Evolutionary conservation across 331 rosid genomes (phyloP).

Genomic region (Dryas integrifolia): DNA sequence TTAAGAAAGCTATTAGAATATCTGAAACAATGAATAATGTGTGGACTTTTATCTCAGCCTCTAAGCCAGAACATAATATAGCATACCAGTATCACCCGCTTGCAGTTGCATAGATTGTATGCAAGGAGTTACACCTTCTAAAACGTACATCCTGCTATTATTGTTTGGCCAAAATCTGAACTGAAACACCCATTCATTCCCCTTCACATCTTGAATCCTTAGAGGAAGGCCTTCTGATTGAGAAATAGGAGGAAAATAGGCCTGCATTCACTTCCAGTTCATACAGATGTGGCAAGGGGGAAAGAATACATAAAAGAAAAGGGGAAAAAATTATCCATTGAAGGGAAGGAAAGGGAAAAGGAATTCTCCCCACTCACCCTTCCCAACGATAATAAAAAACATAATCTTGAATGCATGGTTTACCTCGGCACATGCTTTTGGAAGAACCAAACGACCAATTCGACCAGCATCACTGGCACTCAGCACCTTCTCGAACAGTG

Average conservation of each 20-base stretch:
- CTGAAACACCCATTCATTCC: conserved; percentile 96
- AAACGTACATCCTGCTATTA: conserved; percentile 97
- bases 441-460: conserved; percentile 98
- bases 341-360: neutral
- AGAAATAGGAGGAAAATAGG: conserved; percentile 83
- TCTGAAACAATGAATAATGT: neutral
- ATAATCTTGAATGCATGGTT: conserved; percentile 10
- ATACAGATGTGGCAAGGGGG: conserved; percentile 5
- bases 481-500: conserved; percentile 91
- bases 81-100: conserved; percentile 97
- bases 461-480: conserved; percentile 99
- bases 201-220: conserved; percentile 85
- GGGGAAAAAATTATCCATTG: neutral
- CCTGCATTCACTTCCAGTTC: conserved; percentile 54
- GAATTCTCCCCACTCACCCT: neutral
- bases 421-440: conserved; percentile 99
- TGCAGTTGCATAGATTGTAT: conserved; percentile 84
- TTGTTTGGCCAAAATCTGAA: conserved; percentile 99
- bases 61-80: conserved; percentile 23
- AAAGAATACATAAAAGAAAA: conserved; percentile 10
- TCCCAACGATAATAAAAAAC: conserved; percentile 15
- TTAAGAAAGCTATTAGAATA: neutral
- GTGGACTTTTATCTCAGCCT: neutral
- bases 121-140: conserved; percentile 99
- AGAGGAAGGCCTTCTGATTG: conserved; percentile 97